Evolutionary conservation across 2,329 filamentous ascomycete species (phyloP), one percentile per base, ranked within the genome.

Genomic region (Alternaria brassicae): DNA sequence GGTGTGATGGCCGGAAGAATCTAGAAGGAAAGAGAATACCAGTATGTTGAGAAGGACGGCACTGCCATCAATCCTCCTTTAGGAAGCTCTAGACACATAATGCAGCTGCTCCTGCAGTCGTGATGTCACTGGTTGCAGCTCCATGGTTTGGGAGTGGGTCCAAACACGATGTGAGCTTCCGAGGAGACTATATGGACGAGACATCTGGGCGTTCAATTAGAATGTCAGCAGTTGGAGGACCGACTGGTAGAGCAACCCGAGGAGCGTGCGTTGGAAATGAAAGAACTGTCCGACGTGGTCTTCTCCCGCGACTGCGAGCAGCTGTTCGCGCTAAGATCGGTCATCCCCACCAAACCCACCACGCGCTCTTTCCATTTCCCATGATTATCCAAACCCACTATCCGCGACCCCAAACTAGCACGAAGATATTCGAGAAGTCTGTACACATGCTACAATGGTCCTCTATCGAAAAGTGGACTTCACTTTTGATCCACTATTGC

Each of bases 101-200:
- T 30, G 41, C 47, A 54, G 58, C 21, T 30, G 50, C 45, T 41
- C 45, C 48, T 50, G 56, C 39, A 66, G 63, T 66, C 52, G 63
- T 66, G 63, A 66, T 66, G 63, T 64, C 63, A 66, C 63, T 30
- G 49, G 42, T 25, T 61, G 52, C 57, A 63, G 17, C 34, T 52
- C 47, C 28, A 44, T 41, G 48, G 41, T 37, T 30, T 5, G 15
- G 45, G 17, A 36, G 59, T 55, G 56, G 59, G 56, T 57, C 55
- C 40, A 36, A 17, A 36, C 30, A 52, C 28, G 28, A 25, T 36
- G 44, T 34, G 56, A 50, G 41, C 34, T 47, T 17, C 13, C 6
- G 15, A 27, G 23, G 7, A 23, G n/a, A 10, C 13, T 12, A 28
- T 34, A 60, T 44, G 21, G 2, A 23, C 28, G 17, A 34, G 13